Percentiles rank a stretch among this genome's conserved stretches.
These are phyloP conservation scores for Emergomyces orientalis DNA, from an alignment of 2,329 filamentous ascomycete genomes.

Conservation along the genomic window DNA sequence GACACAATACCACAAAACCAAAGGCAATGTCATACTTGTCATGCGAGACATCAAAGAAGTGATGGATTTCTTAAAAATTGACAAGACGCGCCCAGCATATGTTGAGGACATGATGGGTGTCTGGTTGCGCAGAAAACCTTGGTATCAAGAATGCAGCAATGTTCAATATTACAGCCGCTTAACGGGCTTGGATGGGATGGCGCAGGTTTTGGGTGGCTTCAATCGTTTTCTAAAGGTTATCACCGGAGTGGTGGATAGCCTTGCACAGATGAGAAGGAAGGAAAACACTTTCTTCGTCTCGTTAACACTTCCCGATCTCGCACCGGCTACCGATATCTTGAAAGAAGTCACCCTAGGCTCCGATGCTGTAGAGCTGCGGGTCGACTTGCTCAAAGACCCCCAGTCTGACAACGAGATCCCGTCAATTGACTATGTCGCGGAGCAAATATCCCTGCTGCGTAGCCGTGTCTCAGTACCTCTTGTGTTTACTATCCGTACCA, in stretches of 20 bases:
- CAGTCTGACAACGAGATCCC: conserved; percentile 49
- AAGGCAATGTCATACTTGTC: conserved; percentile 78
- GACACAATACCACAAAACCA: conserved; percentile 59
- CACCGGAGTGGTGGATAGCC: conserved; percentile 48
- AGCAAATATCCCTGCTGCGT: conserved; percentile 72
- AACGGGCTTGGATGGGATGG: conserved; percentile 42
- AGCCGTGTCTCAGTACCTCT: conserved; percentile 64
- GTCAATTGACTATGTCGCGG: conserved; percentile 64
- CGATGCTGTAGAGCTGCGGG: conserved; percentile 88
- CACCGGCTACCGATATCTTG: conserved; percentile 54
- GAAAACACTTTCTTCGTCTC: conserved; percentile 84
- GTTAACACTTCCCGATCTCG: conserved; percentile 69
- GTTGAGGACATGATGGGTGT: conserved; percentile 86
- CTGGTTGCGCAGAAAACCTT: conserved; percentile 78
- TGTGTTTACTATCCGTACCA: conserved; percentile 84
- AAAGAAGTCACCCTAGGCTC: conserved; percentile 69
- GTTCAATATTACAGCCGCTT: conserved; percentile 81
- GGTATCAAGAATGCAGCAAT: conserved; percentile 90
- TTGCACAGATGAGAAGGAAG: conserved; percentile 54
- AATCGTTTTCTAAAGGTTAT: conserved; percentile 61
- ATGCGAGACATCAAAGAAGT: conserved; percentile 81
- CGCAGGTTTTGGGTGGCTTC: conserved; percentile 58
- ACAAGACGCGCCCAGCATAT: conserved; percentile 87
- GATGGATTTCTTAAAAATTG: conserved; percentile 76
- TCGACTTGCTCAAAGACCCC: conserved; percentile 75